Percentiles rank a stretch among this genome's conserved stretches.
phyloP scores from a whole-genome alignment of 768 basidiomycete genomes.

The Pluteus cervinus region DNA sequence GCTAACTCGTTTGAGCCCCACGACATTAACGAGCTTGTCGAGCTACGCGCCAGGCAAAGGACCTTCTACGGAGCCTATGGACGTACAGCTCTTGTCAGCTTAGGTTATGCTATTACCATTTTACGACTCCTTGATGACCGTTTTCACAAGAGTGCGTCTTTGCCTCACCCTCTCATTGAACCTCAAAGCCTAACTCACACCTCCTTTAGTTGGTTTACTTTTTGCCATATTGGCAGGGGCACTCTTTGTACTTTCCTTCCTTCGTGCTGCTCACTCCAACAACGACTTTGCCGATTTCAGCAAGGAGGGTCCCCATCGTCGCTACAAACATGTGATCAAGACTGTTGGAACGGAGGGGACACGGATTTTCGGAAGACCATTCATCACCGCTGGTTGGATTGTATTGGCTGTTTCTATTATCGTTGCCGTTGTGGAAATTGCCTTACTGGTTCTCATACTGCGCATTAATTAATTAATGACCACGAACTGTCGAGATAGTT shows the following conservation, averaged over 20 bases:
- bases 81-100: slow-evolving; percentile 65
- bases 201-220: slow-evolving; percentile 46
- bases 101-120: slow-evolving; percentile 70
- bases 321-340: slow-evolving; percentile 28
- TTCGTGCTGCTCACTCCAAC: slow-evolving; percentile 58
- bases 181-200: no score
- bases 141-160: slow-evolving; percentile 63
- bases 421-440: slow-evolving; percentile 61
- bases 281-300: slow-evolving; percentile 73
- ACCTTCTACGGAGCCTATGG: slow-evolving; percentile 83
- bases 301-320: slow-evolving; percentile 27
- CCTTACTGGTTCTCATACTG: slow-evolving; percentile 61
- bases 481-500: no score
- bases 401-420: slow-evolving; percentile 54
- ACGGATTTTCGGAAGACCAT: slow-evolving; percentile 70
- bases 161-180: slow-evolving; percentile 2
- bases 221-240: slow-evolving; percentile 58
- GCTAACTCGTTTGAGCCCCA: slow-evolving; percentile 44
- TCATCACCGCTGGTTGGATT: slow-evolving; percentile 76
- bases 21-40: slow-evolving; percentile 58
- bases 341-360: slow-evolving; percentile 57
- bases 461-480: no score
- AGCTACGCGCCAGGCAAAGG: slow-evolving; percentile 73
- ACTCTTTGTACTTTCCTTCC: slow-evolving; percentile 50
- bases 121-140: slow-evolving; percentile 72